phyloP scores from a whole-genome alignment of 306 rosid genomes.

The Corylus americana region DNA sequence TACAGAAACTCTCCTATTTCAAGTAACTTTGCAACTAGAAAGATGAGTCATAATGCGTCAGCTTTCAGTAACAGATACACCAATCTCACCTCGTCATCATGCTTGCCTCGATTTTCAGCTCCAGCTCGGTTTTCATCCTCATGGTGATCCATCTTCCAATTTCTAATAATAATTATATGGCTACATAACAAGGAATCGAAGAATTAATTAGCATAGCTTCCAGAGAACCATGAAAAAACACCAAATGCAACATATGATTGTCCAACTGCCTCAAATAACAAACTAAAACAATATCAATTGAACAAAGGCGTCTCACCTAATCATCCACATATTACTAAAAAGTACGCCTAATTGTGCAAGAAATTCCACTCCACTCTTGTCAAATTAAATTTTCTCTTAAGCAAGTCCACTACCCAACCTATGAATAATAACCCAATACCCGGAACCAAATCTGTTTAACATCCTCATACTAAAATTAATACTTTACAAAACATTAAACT shows the following conservation, averaged over 20 bases:
- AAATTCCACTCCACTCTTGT: not conserved
- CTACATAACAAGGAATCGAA: conserved; percentile 15
- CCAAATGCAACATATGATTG: not conserved
- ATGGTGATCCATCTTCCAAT: conserved; percentile 53
- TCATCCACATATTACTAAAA: not conserved
- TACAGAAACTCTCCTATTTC: not conserved
- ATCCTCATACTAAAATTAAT: not conserved
- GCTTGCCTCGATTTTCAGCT: conserved; percentile 65
- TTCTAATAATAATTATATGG: conserved; percentile 9
- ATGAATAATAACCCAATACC: not conserved
- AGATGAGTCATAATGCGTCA: not conserved
- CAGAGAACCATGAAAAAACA: not conserved
- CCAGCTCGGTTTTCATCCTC: conserved; percentile 70
- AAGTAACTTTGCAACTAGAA: conserved; percentile 5
- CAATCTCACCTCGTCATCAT: conserved; percentile 78
- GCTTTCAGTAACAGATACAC: conserved; percentile 21
- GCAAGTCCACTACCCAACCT: not conserved
- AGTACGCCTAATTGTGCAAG: not conserved
- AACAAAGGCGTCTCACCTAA: not conserved
- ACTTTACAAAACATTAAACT: not conserved
- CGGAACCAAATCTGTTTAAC: not conserved
- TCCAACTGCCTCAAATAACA: not conserved
- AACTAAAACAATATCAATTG: not conserved
- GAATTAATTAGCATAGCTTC: conserved; percentile 1
- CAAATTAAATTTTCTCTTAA: not conserved